Evolutionary conservation across 163 green algal species (phyloP).

Genomic region (Chloroidium sp.): DNA sequence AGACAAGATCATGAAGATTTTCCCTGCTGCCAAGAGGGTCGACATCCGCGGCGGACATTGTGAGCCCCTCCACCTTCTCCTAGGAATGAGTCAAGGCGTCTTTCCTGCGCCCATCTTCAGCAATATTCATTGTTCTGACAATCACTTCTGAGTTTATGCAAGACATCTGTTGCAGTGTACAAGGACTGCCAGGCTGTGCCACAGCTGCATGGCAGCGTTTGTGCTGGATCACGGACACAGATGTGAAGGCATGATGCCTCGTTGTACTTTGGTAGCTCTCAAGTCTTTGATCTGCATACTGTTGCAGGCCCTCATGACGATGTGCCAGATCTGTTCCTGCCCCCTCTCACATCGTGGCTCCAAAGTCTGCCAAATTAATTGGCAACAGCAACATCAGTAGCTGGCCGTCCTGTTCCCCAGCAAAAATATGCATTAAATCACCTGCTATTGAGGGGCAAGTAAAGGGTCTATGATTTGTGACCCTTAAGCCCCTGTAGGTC

Average conservation of each 20-base stretch:
- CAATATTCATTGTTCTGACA: too few relatives aligned
- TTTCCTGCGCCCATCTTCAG: too few relatives aligned
- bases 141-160: too few relatives aligned
- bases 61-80: background rate
- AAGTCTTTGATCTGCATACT: too few relatives aligned
- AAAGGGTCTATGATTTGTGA: background rate
- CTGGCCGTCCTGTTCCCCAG: background rate
- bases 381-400: background rate
- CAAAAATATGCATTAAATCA: too few relatives aligned
- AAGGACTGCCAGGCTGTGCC: too few relatives aligned
- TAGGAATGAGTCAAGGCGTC: too few relatives aligned
- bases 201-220: too few relatives aligned
- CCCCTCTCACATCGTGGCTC: slow-evolving; percentile 22
- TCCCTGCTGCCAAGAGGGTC: slow-evolving; percentile 46
- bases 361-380: background rate
- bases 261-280: background rate
- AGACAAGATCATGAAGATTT: slow-evolving; percentile 54
- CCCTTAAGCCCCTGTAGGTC: too few relatives aligned
- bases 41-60: slow-evolving; percentile 58
- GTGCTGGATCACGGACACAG: too few relatives aligned
- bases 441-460: background rate
- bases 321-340: slow-evolving; percentile 26
- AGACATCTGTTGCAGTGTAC: too few relatives aligned
- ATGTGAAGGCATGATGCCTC: too few relatives aligned
- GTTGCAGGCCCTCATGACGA: slow-evolving; percentile 49